A percentile compares a stretch with the other conserved stretches of the same genome.
These are phyloP conservation scores for Stagonosporopsis vannaccii DNA, from an alignment of 2,329 filamentous ascomycete genomes.

Conservation along the genomic window DNA sequence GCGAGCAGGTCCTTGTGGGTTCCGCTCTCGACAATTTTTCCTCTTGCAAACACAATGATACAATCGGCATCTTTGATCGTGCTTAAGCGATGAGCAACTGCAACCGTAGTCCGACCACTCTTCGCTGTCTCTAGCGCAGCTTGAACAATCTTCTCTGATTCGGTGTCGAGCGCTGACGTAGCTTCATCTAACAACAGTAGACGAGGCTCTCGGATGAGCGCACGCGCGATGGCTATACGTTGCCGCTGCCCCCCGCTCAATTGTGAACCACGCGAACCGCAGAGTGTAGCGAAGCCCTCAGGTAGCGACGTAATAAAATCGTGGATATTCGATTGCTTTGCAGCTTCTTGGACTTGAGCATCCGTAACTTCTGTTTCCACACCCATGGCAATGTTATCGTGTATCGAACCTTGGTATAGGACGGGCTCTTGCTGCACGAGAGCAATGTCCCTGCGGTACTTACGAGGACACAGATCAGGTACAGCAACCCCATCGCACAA, in stretches of 20 bases:
- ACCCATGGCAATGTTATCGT: slow-evolving; percentile 82
- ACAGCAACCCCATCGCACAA: slow-evolving; percentile 83
- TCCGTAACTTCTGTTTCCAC: slow-evolving; percentile 73
- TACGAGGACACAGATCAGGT: slow-evolving; percentile 74
- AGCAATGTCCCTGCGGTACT: slow-evolving; percentile 83
- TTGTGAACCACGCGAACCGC: slow-evolving; percentile 45
- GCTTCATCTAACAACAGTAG: slow-evolving; percentile 64
- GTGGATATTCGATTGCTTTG: slow-evolving; percentile 65
- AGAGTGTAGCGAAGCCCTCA: slow-evolving; percentile 62
- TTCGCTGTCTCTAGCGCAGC: slow-evolving; percentile 82
- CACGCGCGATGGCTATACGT: slow-evolving; percentile 90
- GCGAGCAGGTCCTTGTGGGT: slow-evolving; percentile 56
- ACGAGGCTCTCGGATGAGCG: slow-evolving; percentile 88
- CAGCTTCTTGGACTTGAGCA: slow-evolving; percentile 75
- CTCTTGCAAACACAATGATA: slow-evolving; percentile 93
- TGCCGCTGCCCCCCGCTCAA: slow-evolving; percentile 85
- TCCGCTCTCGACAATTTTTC: slow-evolving; percentile 81
- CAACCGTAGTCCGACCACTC: slow-evolving; percentile 88
- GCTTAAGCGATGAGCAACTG: slow-evolving; percentile 88
- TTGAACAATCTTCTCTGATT: slow-evolving; percentile 76
- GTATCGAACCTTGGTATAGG: slow-evolving; percentile 89
- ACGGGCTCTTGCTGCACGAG: slow-evolving; percentile 95
- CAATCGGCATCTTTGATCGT: slow-evolving; percentile 94
- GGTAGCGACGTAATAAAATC: slow-evolving; percentile 43
- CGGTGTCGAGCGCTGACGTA: slow-evolving; percentile 46